phyloP scores from a whole-genome alignment of 2,329 filamentous ascomycete species.

The Ceratocystis harringtonii region DNA sequence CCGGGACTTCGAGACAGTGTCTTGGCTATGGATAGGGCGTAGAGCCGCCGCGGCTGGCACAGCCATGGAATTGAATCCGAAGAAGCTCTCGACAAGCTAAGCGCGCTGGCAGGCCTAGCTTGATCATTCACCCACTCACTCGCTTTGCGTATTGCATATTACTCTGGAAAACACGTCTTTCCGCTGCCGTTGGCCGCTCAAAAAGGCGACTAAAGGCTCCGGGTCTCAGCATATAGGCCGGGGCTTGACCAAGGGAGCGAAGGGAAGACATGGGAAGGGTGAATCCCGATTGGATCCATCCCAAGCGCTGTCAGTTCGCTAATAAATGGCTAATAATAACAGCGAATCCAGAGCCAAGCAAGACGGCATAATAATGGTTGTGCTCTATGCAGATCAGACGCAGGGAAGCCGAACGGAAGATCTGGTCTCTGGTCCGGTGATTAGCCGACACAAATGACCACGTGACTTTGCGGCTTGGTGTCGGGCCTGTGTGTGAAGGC shows the following conservation, averaged over 20 bases:
- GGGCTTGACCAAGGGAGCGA: neutral
- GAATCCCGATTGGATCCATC: neutral
- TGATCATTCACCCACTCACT: too few species aligned
- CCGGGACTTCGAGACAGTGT: neutral
- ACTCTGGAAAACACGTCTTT: too few species aligned
- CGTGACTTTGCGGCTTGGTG: too few species aligned
- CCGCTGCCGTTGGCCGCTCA: too few species aligned
- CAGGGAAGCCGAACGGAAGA: neutral
- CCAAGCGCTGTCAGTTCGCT: neutral
- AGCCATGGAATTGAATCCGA: too few species aligned
- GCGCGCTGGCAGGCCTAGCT: too few species aligned
- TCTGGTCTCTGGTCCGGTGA: neutral
- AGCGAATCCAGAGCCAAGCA: neutral
- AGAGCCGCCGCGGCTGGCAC: too few species aligned
- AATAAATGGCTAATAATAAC: neutral
- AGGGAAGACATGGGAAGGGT: too few species aligned
- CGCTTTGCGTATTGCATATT: too few species aligned
- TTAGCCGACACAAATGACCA: neutral
- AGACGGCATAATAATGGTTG: neutral
- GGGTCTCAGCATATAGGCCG: neutral
- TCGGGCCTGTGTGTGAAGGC: too few species aligned
- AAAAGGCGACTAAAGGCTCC: too few species aligned
- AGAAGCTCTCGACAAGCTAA: too few species aligned
- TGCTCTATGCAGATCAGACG: neutral
- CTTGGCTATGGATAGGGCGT: neutral